A percentile compares a stretch with the other conserved stretches of the same genome.
These are phyloP conservation scores for Cyberlindnera veronae DNA, from an alignment of 805 yeast species.

Conservation along the genomic window DNA sequence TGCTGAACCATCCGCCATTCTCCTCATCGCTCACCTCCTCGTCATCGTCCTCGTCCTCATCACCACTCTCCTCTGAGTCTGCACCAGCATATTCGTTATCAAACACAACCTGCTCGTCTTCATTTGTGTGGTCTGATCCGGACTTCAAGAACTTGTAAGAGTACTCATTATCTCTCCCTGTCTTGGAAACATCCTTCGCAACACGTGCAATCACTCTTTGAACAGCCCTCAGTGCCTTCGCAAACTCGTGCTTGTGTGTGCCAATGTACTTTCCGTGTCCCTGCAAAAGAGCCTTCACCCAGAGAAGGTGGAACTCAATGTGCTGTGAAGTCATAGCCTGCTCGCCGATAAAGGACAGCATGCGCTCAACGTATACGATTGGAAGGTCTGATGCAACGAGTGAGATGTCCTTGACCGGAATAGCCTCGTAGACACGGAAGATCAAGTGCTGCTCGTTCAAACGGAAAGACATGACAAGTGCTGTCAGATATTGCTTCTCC, in stretches of 20 bases:
- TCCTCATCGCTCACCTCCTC: slow-evolving; percentile 23
- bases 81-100: slow-evolving; percentile 14
- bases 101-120: slow-evolving; percentile 8
- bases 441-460: slow-evolving; percentile 77
- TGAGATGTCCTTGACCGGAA: slow-evolving; percentile 68
- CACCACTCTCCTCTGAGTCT: slow-evolving; percentile 16
- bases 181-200: slow-evolving; percentile 66
- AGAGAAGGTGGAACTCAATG: slow-evolving; percentile 75
- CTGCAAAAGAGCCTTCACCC: slow-evolving; percentile 70
- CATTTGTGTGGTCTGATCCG: slow-evolving; percentile 19
- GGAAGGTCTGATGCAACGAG: slow-evolving; percentile 73
- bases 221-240: slow-evolving; percentile 61
- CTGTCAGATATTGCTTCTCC: slow-evolving; percentile 59
- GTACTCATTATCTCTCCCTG: slow-evolving; percentile 52
- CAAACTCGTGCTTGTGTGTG: slow-evolving; percentile 56
- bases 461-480: slow-evolving; percentile 90
- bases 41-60: slow-evolving; percentile 12
- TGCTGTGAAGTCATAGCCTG: slow-evolving; percentile 71
- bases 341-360: slow-evolving; percentile 67
- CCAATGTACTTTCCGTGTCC: slow-evolving; percentile 76
- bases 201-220: slow-evolving; percentile 72
- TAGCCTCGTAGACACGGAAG: slow-evolving; percentile 65
- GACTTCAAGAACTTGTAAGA: slow-evolving; percentile 47
- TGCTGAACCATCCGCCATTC: slow-evolving; percentile 28
- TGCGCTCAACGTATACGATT: slow-evolving; percentile 62